Conservation (phyloP, 2,329 filamentous ascomycete genomes). For the Rhinocladiella similis region DNA sequence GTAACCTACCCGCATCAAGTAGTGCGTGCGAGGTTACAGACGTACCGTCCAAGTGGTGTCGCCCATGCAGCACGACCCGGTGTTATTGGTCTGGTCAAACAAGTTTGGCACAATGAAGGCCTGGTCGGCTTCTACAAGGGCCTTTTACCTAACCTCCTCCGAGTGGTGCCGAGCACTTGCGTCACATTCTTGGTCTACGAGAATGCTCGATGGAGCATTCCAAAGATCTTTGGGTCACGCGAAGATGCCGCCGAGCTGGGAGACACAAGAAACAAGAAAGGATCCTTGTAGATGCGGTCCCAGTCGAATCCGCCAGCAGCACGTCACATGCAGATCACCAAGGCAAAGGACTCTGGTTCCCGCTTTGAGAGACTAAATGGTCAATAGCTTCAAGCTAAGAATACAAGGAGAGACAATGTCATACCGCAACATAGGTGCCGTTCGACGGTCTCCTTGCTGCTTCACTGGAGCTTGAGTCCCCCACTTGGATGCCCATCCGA, state of each 20-base stretch:
- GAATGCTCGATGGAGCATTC: constrained; percentile 67
- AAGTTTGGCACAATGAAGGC: constrained; percentile 80
- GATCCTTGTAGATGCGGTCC: constrained; percentile 3
- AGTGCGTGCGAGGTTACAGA: constrained; percentile 82
- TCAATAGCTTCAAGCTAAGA: not conserved
- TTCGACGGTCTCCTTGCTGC: too few species aligned
- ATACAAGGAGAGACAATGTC: too few species aligned
- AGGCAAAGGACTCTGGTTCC: too few species aligned
- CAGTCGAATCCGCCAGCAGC: not conserved
- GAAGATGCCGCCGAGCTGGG: constrained; percentile 2
- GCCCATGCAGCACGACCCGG: constrained; percentile 36
- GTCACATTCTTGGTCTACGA: constrained; percentile 97
- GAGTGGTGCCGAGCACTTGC: constrained; percentile 92
- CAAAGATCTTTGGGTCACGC: constrained; percentile 20
- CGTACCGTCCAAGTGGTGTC: constrained; percentile 59
- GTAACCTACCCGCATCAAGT: constrained; percentile 96
- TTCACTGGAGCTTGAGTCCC: too few species aligned
- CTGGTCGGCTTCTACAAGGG: constrained; percentile 86
- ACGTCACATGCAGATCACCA: not conserved
- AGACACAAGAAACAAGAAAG: constrained; percentile 11
- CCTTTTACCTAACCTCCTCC: constrained; percentile 80
- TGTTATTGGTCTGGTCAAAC: constrained; percentile 68
- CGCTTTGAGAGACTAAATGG: too few species aligned
- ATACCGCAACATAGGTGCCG: too few species aligned
- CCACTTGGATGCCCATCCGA: too few species aligned